A percentile compares a stretch with the other conserved stretches of the same genome.
phyloP scores from a whole-genome alignment of 768 basidiomycete genomes.

The Mrakia blollopis region DNA sequence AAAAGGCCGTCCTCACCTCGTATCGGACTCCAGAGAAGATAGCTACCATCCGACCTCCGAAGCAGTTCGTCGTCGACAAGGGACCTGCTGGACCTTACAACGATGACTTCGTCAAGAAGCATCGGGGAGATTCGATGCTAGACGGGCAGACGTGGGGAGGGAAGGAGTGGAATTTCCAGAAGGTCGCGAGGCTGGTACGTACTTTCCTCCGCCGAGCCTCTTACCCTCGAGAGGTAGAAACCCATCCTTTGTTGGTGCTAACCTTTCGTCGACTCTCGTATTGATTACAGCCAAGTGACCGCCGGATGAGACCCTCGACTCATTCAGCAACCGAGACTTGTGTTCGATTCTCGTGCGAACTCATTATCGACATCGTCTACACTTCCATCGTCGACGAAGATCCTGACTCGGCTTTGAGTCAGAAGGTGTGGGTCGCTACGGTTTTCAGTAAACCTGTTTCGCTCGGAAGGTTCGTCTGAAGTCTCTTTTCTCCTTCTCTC shows the following conservation, averaged over 20 bases:
- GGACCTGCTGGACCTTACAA: not conserved
- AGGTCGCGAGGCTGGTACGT: not conserved
- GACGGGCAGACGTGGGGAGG: not conserved
- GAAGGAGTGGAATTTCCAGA: constrained; percentile 3
- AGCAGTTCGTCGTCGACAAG: not conserved
- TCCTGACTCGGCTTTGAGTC: not conserved
- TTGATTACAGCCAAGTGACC: not conserved
- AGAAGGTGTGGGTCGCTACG: not conserved
- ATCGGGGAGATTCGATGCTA: not conserved
- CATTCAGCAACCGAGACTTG: constrained; percentile 6
- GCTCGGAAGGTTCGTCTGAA: not conserved
- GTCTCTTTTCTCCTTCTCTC: not conserved
- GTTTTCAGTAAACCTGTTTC: constrained; percentile 1
- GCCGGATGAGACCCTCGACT: not conserved
- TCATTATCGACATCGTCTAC: constrained; percentile 3
- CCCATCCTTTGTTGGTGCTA: not conserved
- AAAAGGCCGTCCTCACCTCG: not conserved
- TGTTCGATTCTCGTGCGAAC: not conserved
- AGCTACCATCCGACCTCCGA: not conserved
- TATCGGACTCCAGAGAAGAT: not conserved
- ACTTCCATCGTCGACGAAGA: not conserved
- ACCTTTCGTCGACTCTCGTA: not conserved
- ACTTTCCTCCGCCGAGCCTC: too few relatives aligned
- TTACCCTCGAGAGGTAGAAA: not conserved
- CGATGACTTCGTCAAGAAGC: not conserved